Evolutionary conservation across 768 basidiomycete species (phyloP), one percentile per base, ranked within the genome.

Genomic region (Nidularia sp.): DNA sequence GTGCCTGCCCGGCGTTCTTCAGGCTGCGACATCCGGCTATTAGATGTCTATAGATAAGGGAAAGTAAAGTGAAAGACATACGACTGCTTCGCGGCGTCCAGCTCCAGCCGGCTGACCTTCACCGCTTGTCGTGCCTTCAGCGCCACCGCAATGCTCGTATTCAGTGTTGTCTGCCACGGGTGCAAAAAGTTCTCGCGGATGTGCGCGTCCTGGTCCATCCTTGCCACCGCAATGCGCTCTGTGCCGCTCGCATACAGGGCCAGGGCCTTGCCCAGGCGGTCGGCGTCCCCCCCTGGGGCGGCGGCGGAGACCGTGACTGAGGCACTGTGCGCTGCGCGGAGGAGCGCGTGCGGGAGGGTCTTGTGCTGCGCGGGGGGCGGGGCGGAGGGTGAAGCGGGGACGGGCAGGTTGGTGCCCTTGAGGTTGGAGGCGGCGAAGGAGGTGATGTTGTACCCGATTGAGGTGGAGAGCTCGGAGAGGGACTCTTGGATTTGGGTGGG

Each of bases 261-360:
- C 39, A 98, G 75, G 0, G 88, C 90, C 65, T 81, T 84, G 29
- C 84, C 88, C 31, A 98, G 80, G 57, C 85, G 83, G 59, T 90
- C 86, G 25, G 56, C 56, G 13, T 72, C 76, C 4, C 75, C 69
- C 29, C 76, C 75, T 2, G 75, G 65, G 1, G 74, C 72, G 2
- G 58, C 55, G n/a, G 71, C 69, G 25, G 25, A 25, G 32, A 88
- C 61, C 8, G 72, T 68, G 4, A 65, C 66, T 2, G 84, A 78
- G 0, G 85, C 90, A 6, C 72, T 63, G 35, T 82, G 79, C 0
- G 94, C 84, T 0, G 95, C 87, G 48, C 97, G 88, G 15, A 85
- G 79, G 49, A 98, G 81, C 0, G 97, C 96, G 60, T 98, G 97
- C 0, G 97, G 92, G 49, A 98, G 87, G 0, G 97, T 98, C 84